A percentile compares a stretch with the other conserved stretches of the same genome.
phyloP scores from a whole-genome alignment of 1,284 basidiomycete genomes.

The Fomitopsis pinicola region DNA sequence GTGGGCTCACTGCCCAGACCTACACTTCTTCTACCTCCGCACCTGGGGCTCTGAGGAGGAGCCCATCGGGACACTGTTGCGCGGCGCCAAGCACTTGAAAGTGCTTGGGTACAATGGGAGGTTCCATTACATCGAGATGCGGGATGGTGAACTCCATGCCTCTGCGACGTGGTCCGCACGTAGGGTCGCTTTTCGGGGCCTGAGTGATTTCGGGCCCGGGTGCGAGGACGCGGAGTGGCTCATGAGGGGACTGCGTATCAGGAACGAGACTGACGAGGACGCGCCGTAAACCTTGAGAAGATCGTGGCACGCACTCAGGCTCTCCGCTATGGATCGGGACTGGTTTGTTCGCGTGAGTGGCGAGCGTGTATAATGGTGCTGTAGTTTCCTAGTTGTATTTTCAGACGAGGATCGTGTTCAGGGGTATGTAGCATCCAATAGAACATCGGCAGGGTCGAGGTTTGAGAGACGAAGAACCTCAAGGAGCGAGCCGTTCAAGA shows the following conservation, averaged over 20 bases:
- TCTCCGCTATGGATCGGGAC: no score
- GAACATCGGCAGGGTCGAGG: no score
- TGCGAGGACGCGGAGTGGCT: not conserved
- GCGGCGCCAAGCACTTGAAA: not conserved
- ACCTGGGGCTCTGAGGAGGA: not conserved
- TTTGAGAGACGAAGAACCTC: no score
- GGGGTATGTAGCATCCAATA: no score
- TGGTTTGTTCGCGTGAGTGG: no score
- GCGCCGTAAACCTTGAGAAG: not conserved
- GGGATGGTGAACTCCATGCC: not conserved
- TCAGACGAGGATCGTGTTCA: no score
- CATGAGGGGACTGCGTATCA: not conserved
- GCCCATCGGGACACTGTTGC: not conserved
- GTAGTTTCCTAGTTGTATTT: no score
- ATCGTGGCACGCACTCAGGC: no score
- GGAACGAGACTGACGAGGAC: not conserved
- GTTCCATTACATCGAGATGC: not conserved
- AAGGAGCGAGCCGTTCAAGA: no score
- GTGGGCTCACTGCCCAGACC: not conserved
- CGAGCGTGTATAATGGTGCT: no score
- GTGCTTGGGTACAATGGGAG: constrained; percentile 1
- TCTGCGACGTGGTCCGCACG: constrained; percentile 1
- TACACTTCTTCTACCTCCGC: not conserved
- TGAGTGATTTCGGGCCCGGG: not conserved
- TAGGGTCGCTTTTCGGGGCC: not conserved